Conservation (phyloP, 75 land plant genomes). For the Cupressus sempervirens region DNA sequence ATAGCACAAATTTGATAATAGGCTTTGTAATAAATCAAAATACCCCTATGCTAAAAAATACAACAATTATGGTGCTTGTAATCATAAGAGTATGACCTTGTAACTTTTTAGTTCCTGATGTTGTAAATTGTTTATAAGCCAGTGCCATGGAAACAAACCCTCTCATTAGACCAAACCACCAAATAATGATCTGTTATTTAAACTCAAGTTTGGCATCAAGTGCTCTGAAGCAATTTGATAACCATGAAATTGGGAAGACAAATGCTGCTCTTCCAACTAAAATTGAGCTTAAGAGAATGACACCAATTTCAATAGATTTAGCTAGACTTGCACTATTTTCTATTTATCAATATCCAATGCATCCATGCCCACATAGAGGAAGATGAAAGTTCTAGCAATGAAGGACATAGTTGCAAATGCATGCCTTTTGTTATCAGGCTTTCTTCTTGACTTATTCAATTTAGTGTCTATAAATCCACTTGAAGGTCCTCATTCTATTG, state of each 20-base stretch:
- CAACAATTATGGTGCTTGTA: slow-evolving; percentile 25
- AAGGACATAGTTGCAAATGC: slow-evolving; percentile 37
- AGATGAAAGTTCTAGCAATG: slow-evolving; percentile 13
- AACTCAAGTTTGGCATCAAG: not conserved
- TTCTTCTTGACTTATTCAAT: too few relatives aligned
- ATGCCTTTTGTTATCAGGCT: too few relatives aligned
- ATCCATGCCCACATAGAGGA: slow-evolving; percentile 43
- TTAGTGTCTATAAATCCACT: too few relatives aligned
- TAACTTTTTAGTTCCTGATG: slow-evolving; percentile 11
- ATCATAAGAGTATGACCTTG: slow-evolving; percentile 15
- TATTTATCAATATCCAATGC: slow-evolving; percentile 32
- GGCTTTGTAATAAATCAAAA: slow-evolving; percentile 34
- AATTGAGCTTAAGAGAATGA: slow-evolving; percentile 6
- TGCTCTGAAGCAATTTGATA: slow-evolving; percentile 7
- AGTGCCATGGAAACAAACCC: slow-evolving; percentile 24
- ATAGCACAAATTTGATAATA: slow-evolving; percentile 15
- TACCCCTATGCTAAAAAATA: slow-evolving; percentile 31
- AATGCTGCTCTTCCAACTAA: slow-evolving; percentile 25
- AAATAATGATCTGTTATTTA: slow-evolving; percentile 23
- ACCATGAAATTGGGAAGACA: slow-evolving; percentile 20
- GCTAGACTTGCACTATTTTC: slow-evolving; percentile 14
- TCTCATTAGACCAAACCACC: not conserved
- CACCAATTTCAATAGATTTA: slow-evolving; percentile 8
- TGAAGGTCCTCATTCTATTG: too few relatives aligned
- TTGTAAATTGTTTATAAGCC: slow-evolving; percentile 24